phyloP scores from a whole-genome alignment of 108 stramenopile species.

The Aurantiochytrium sp. region DNA sequence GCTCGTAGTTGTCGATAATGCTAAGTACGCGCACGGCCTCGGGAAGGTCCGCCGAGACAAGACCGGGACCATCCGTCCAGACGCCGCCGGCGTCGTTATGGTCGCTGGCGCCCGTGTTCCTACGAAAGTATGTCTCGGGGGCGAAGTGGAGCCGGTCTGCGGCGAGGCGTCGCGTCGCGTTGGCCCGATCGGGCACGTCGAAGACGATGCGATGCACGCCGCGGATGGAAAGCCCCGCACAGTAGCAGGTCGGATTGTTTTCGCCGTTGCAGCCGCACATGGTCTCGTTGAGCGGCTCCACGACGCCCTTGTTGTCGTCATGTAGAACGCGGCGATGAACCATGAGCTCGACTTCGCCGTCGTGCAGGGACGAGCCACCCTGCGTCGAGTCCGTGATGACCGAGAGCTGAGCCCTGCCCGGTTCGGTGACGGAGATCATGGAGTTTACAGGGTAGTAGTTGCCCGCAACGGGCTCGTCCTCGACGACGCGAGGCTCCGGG shows the following conservation, averaged over 20 bases:
- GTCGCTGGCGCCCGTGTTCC: too few relatives aligned
- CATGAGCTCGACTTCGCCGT: conserved; percentile 85
- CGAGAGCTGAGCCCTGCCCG: conserved; percentile 40
- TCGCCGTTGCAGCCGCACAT: conserved; percentile 48
- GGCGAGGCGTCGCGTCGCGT: conserved; percentile 61
- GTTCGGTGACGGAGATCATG: conserved; percentile 78
- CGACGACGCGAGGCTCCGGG: conserved; percentile 64
- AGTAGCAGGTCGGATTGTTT: conserved; percentile 70
- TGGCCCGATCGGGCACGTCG: conserved; percentile 58
- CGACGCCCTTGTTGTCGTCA: conserved; percentile 52
- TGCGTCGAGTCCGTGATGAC: conserved; percentile 79
- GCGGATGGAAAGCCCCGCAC: conserved; percentile 72
- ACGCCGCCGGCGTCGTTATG: not conserved
- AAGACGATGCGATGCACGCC: conserved; percentile 76
- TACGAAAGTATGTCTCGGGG: conserved; percentile 64
- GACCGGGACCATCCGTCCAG: not conserved
- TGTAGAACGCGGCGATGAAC: conserved; percentile 71
- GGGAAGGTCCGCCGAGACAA: conserved; percentile 43
- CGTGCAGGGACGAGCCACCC: conserved; percentile 73
- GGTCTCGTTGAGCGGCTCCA: conserved; percentile 50
- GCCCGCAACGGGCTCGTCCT: conserved; percentile 80
- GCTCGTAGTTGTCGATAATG: conserved; percentile 39
- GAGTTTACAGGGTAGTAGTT: conserved; percentile 94
- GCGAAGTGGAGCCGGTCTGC: conserved; percentile 70
- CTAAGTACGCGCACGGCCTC: conserved; percentile 68